Evolutionary conservation across 1,284 basidiomycete species (phyloP).

Genomic region (Trichosporon asahii): DNA sequence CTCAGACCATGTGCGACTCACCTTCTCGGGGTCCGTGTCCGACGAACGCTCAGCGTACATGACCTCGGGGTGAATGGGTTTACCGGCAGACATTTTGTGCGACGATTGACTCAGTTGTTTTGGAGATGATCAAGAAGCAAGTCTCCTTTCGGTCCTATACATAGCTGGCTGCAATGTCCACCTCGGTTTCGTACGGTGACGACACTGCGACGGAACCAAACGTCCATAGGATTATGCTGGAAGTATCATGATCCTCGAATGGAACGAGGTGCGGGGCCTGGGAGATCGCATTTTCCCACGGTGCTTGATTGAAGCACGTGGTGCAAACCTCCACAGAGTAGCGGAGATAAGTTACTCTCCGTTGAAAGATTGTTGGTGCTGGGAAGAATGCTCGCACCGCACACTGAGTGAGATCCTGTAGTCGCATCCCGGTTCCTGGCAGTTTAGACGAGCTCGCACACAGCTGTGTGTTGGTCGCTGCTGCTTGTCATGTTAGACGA

Average conservation of each 20-base stretch:
- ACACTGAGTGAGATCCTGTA: too few species aligned
- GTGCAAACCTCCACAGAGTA: not conserved
- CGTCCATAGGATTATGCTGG: conserved; percentile 3
- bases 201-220: conserved; percentile 7
- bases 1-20: conserved; percentile 44
- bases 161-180: not conserved
- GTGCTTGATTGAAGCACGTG: not conserved
- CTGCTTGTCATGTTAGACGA: too few species aligned
- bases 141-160: not conserved
- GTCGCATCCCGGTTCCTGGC: not conserved
- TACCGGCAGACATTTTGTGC: conserved; percentile 34
- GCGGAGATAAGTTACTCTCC: not conserved
- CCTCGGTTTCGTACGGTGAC: conserved; percentile 1
- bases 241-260: conserved; percentile 8
- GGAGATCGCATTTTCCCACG: not conserved
- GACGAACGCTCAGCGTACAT: conserved; percentile 88
- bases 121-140: not conserved
- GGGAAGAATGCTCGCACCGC: too few species aligned
- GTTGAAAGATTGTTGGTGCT: too few species aligned
- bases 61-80: conserved; percentile 69
- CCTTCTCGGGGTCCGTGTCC: conserved; percentile 64
- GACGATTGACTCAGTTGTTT: not conserved
- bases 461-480: too few species aligned
- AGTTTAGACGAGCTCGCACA: not conserved
- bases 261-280: not conserved